Evolutionary conservation across 441 rosid genomes (phyloP).

Genomic region (Erodium texanum): DNA sequence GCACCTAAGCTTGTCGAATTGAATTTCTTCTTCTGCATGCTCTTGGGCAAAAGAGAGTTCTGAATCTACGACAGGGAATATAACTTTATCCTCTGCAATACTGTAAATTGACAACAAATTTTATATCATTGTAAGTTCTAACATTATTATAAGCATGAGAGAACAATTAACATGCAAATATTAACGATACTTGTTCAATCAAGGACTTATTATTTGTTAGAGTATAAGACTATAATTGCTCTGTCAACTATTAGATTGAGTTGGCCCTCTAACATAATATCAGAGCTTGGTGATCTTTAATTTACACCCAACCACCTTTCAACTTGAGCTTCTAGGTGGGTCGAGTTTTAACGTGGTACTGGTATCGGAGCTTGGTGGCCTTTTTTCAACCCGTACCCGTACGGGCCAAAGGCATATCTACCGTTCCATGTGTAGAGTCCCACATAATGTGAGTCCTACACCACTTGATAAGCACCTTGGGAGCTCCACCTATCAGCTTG

Average conservation of each 20-base stretch:
- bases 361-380: too few species aligned
- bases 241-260: background rate
- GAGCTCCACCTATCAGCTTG: too few species aligned
- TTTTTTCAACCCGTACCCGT: too few species aligned
- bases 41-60: constrained; percentile 60
- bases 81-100: constrained; percentile 71
- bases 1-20: constrained; percentile 52
- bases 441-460: background rate
- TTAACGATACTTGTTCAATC: background rate
- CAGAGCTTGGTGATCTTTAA: too few species aligned
- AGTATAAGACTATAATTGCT: background rate
- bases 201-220: background rate
- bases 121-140: constrained; percentile 15
- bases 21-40: constrained; percentile 65
- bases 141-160: background rate
- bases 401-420: too few species aligned
- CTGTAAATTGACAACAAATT: constrained; percentile 35
- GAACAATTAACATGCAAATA: background rate
- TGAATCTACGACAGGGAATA: constrained; percentile 73
- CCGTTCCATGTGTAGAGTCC: too few species aligned
- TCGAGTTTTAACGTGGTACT: too few species aligned
- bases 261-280: too few species aligned
- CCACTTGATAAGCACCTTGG: too few species aligned
- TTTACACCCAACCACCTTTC: too few species aligned
- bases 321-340: too few species aligned